Base-by-base conservation (phyloP, 768 basidiomycete species). In the Mycena galericulata region DNA sequence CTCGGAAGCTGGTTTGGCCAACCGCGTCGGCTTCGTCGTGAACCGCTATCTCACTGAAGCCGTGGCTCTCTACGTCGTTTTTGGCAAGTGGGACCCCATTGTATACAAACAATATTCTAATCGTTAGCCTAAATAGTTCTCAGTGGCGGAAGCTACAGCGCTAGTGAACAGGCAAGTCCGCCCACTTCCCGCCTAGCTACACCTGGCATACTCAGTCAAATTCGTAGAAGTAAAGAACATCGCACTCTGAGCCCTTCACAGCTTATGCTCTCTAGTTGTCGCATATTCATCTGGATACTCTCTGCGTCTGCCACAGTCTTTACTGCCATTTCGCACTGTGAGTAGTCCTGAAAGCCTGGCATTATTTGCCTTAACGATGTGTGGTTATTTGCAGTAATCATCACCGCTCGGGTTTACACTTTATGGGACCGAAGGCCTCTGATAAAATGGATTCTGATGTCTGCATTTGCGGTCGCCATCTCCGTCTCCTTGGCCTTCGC, bases 371-470 rank as follows among this genome's bases (percentile, higher is more conserved):
- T n/a, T 30, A 11, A 36, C 49, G 32, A 34, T 20, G 27, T 41
- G 20, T 9, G 26, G 17, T 17, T n/a, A n/a, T n/a, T n/a, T n/a
- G n/a, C n/a, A 56, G 55, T 56, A 10, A 34, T 56, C n/a, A 29
- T 64, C 3, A 27, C 55, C 12, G 5, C 29, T n/a, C 38, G 51
- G 7, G 40, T 64, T 2, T 64, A 64, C 18, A 55, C 51, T 17
- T 17, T 64, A 2, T 64, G 62, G 62, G 62, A 64, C 17, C 47
- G 51, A 32, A 10, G 62, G 7, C 38, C 10, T 5, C 29, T 3
- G 29, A 64, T 64, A 17, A 64, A 64, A 32, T 64, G 62, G 62
- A 64, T 64, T 17, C 49, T 55, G 22, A 27, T 55, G 50, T 26
- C 0, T 32, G 50, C 51, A 15, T 64, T 64, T 27, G 29, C 22